Percentiles rank a stretch among this genome's conserved stretches.
phyloP scores from a whole-genome alignment of 257 asterid genomes.

The Avicennia marina region DNA sequence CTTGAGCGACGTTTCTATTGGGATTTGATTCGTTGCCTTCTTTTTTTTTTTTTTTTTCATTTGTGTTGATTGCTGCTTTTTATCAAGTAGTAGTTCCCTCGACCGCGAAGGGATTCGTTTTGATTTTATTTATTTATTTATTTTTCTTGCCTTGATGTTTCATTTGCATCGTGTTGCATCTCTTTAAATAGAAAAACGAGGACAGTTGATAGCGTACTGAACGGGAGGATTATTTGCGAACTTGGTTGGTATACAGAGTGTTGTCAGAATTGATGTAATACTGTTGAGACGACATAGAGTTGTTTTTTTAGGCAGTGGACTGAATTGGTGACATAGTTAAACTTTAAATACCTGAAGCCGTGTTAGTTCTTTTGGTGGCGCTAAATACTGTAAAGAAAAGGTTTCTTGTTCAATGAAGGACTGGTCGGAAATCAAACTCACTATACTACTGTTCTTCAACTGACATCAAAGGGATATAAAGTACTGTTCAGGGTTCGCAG shows the following conservation, averaged over 20 bases:
- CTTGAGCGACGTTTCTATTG: not conserved
- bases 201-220: not conserved
- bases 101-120: too few species aligned
- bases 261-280: not conserved
- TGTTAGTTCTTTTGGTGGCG: not conserved
- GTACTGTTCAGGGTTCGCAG: too few species aligned
- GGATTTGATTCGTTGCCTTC: constrained; percentile 1
- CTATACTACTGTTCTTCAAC: too few species aligned
- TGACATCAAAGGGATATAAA: constrained; percentile 1
- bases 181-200: not conserved
- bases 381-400: not conserved
- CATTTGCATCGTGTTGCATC: not conserved
- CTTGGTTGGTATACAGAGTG: not conserved
- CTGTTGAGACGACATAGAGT: too few species aligned
- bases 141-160: not conserved
- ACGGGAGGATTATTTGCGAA: not conserved
- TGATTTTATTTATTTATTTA: not conserved
- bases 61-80: not conserved
- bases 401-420: not conserved
- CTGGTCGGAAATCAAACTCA: not conserved
- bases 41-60: not conserved
- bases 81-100: too few species aligned
- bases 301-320: too few species aligned
- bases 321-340: not conserved
- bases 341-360: not conserved